phyloP scores from a whole-genome alignment of 441 rosid genomes.

The Gossypium davidsonii region DNA sequence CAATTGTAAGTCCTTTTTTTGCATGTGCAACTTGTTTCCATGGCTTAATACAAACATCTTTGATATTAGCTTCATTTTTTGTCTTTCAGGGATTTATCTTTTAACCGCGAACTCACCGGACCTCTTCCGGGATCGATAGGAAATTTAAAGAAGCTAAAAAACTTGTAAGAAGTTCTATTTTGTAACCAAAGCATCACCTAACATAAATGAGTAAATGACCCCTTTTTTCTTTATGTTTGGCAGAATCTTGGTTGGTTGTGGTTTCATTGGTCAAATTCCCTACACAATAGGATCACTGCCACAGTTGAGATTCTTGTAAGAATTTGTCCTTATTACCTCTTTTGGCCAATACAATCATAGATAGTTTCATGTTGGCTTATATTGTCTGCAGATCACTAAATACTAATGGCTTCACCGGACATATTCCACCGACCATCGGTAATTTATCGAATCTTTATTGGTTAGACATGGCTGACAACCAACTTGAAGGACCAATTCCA shows the following conservation, averaged over 20 bases:
- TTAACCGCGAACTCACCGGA: slow-evolving; percentile 51
- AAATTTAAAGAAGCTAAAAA: slow-evolving; percentile 46
- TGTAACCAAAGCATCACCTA: not conserved
- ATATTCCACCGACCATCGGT: slow-evolving; percentile 65
- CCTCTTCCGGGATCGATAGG: slow-evolving; percentile 64
- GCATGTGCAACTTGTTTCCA: not conserved
- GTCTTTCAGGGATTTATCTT: slow-evolving; percentile 60
- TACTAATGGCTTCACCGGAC: slow-evolving; percentile 56
- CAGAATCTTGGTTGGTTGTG: slow-evolving; percentile 67
- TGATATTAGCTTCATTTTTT: not conserved
- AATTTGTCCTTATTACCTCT: not conserved
- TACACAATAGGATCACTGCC: slow-evolving; percentile 49
- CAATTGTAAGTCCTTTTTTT: slow-evolving; percentile 43
- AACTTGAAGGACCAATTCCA: slow-evolving; percentile 59
- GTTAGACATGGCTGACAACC: slow-evolving; percentile 80
- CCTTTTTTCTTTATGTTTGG: not conserved
- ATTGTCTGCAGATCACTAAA: slow-evolving; percentile 56
- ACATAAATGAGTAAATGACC: not conserved
- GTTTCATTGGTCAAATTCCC: slow-evolving; percentile 69
- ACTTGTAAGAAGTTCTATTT: slow-evolving; percentile 49
- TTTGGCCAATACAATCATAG: not conserved
- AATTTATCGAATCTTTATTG: slow-evolving; percentile 48
- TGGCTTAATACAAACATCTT: no score
- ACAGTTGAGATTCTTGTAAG: slow-evolving; percentile 52
- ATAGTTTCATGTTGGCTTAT: not conserved